phyloP scores from a whole-genome alignment of 345 rosid genomes.

The Eucalyptus regnans region DNA sequence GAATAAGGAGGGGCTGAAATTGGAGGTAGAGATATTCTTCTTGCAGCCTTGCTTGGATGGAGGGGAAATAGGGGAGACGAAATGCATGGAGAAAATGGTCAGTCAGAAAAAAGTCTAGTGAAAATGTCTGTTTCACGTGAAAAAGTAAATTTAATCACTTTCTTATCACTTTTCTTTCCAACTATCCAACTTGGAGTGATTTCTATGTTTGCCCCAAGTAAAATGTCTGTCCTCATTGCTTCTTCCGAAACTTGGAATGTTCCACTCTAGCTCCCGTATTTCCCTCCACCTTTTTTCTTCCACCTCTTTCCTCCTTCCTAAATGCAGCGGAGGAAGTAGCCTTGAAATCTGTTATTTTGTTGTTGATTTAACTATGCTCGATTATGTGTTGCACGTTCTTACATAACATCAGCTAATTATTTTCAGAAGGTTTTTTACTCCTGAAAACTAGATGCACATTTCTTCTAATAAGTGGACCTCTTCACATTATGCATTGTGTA shows the following conservation, averaged over 20 bases:
- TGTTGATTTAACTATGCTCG: neutral
- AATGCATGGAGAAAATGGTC: neutral
- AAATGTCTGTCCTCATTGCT: neutral
- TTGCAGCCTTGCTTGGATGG: neutral
- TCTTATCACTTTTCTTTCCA: neutral
- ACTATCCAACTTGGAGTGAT: neutral
- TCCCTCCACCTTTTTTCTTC: neutral
- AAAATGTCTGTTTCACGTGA: neutral
- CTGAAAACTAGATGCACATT: neutral
- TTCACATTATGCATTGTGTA: neutral
- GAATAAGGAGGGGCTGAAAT: neutral
- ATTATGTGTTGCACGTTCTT: neutral
- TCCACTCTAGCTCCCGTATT: neutral
- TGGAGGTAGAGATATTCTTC: neutral
- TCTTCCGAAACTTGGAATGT: neutral
- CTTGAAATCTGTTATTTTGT: neutral
- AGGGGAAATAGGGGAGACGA: neutral
- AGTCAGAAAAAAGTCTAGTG: neutral
- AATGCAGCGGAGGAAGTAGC: neutral
- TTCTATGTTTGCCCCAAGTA: neutral
- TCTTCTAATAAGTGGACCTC: neutral
- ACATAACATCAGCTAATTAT: neutral
- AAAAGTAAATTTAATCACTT: neutral
- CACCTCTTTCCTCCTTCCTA: neutral
- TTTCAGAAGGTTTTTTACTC: neutral